Percentiles rank a stretch among this genome's conserved stretches.
phyloP scores from a whole-genome alignment of 441 rosid species.

The Populus hybrid region DNA sequence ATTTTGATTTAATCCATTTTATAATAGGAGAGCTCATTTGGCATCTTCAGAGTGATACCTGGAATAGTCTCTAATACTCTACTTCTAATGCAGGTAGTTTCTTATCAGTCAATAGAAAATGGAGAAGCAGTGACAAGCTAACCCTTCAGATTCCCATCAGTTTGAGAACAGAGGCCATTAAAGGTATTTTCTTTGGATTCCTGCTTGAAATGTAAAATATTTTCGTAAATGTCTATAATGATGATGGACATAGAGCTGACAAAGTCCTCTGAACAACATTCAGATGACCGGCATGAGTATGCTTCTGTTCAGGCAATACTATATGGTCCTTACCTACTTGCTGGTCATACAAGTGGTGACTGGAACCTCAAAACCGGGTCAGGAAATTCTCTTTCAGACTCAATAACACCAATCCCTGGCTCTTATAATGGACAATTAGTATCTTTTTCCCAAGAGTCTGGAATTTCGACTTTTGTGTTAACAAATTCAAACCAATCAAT shows the following conservation, averaged over 20 bases:
- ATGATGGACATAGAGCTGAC: background rate
- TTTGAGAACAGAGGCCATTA: conserved; percentile 69
- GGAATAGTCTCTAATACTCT: background rate
- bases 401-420: conserved; percentile 59
- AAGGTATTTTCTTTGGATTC: conserved; percentile 46
- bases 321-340: conserved; percentile 81
- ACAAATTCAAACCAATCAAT: conserved; percentile 62
- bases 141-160: conserved; percentile 59
- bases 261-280: conserved; percentile 13
- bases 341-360: conserved; percentile 57
- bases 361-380: conserved; percentile 59
- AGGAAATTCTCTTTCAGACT: conserved; percentile 34
- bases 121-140: conserved; percentile 62
- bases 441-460: conserved; percentile 55
- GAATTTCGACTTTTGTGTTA: conserved; percentile 45
- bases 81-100: conserved; percentile 45
- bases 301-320: conserved; percentile 76
- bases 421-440: conserved; percentile 48
- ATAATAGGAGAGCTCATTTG: background rate
- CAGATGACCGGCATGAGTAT: conserved; percentile 75
- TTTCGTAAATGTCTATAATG: background rate
- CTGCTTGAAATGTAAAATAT: background rate
- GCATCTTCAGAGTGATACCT: background rate
- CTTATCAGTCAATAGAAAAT: conserved; percentile 43
- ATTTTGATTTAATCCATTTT: background rate